A percentile compares a stretch with the other conserved stretches of the same genome.
These are phyloP conservation scores for Epichloe sp. DNA, from an alignment of 2,329 filamentous ascomycete genomes.

Conservation along the genomic window DNA sequence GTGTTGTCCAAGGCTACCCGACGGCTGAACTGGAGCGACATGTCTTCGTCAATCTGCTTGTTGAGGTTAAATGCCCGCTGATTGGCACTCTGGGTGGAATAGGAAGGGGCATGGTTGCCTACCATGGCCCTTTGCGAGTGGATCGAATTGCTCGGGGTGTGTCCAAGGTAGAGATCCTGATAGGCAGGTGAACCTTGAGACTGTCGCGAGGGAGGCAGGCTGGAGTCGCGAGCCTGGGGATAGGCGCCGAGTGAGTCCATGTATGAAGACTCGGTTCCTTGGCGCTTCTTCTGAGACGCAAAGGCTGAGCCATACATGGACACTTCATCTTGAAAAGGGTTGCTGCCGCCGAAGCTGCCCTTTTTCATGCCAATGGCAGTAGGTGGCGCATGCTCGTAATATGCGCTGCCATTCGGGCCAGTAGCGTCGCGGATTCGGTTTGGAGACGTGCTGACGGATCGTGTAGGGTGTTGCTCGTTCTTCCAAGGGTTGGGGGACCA, in stretches of 20 bases:
- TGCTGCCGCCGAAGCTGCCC: conserved; percentile 12
- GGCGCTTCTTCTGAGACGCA: conserved; percentile 18
- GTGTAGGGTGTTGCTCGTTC: conserved; percentile 29
- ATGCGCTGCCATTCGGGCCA: conserved; percentile 28
- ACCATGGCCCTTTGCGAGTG: conserved; percentile 32
- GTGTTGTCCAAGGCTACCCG: conserved; percentile 22
- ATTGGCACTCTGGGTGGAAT: conserved; percentile 29
- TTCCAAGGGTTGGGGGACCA: conserved; percentile 51
- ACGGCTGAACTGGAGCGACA: conserved; percentile 21
- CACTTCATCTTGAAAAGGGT: conserved; percentile 13
- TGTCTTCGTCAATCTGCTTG: conserved; percentile 25
- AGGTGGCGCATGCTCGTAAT: conserved; percentile 33
- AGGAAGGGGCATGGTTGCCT: conserved; percentile 31
- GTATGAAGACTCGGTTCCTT: conserved; percentile 25
- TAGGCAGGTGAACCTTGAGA: conserved; percentile 30
- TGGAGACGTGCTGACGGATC: conserved; percentile 44
- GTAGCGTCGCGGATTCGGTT: conserved; percentile 38
- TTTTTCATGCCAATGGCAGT: conserved; percentile 29
- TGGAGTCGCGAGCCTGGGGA: conserved; percentile 36
- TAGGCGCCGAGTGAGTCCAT: conserved; percentile 21
- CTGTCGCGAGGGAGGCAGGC: conserved; percentile 42
- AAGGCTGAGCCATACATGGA: conserved; percentile 14
- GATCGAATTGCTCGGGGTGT: conserved; percentile 30
- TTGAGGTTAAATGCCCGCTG: conserved; percentile 23
- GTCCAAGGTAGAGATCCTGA: conserved; percentile 21